Percentiles rank a stretch among this genome's conserved stretches.
Conservation (phyloP, 208 protist species). For the Trypanosoma conorhini region DNA sequence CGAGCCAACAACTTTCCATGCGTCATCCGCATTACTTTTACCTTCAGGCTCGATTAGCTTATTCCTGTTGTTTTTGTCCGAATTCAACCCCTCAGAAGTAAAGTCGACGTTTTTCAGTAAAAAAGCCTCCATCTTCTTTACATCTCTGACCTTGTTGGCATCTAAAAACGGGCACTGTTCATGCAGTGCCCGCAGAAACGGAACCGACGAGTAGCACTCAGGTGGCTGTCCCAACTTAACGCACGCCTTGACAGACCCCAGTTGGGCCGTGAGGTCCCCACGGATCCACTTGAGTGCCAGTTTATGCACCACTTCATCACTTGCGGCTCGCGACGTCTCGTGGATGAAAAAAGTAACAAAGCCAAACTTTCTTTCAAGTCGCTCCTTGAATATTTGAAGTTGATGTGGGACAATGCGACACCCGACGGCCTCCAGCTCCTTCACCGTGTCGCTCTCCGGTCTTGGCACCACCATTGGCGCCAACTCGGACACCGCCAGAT, state of each 20-base stretch:
- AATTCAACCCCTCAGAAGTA: conserved; percentile 12
- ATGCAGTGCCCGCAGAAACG: conserved; percentile 49
- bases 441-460: conserved; percentile 34
- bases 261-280: conserved; percentile 42
- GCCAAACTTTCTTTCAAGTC: conserved; percentile 71
- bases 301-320: conserved; percentile 34
- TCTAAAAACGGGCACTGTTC: conserved; percentile 51
- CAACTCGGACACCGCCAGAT: conserved; percentile 41
- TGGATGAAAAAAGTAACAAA: conserved; percentile 69
- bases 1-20: conserved; percentile 39
- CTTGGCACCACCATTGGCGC: conserved; percentile 47
- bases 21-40: conserved; percentile 4
- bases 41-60: neutral
- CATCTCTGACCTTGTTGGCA: conserved; percentile 31
- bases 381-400: conserved; percentile 83
- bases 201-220: conserved; percentile 53
- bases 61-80: conserved; percentile 8
- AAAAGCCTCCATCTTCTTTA: conserved; percentile 69
- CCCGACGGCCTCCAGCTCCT: conserved; percentile 29
- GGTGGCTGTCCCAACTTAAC: conserved; percentile 56
- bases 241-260: conserved; percentile 38
- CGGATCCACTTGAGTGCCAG: conserved; percentile 50
- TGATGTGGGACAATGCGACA: conserved; percentile 66
- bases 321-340: conserved; percentile 6
- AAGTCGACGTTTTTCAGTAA: conserved; percentile 60